These are phyloP conservation scores for Cryptococcus sp. DNA, from an alignment of 1,284 basidiomycete species.

Conservation along the genomic window DNA sequence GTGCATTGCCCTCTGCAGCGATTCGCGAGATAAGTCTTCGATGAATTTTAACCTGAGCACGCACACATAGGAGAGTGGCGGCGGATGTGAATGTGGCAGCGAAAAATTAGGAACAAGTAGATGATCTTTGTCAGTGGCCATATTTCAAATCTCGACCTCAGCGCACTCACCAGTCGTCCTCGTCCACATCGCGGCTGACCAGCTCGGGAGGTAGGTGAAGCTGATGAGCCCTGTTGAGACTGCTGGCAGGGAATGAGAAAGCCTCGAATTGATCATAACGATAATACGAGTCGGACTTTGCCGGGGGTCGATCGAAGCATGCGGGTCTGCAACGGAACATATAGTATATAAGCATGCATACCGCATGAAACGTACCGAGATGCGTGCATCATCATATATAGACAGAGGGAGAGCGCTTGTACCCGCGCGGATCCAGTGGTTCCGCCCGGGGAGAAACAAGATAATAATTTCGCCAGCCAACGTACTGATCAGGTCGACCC, in stretches of 20 bases:
- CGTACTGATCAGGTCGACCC: slow-evolving; percentile 44
- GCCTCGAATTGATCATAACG: slow-evolving; percentile 42
- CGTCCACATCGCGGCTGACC: slow-evolving; percentile 36
- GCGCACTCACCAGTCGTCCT: slow-evolving; percentile 39
- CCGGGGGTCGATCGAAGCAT: slow-evolving; percentile 41
- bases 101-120: too few species aligned
- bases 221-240: slow-evolving; percentile 36
- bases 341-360: slow-evolving; percentile 16
- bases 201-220: slow-evolving; percentile 38
- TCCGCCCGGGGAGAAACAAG: slow-evolving; percentile 3
- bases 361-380: neutral
- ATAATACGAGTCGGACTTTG: slow-evolving; percentile 32
- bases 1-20: slow-evolving; percentile 23
- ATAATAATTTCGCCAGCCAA: slow-evolving; percentile 35
- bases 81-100: neutral
- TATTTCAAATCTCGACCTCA: too few species aligned
- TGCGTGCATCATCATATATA: neutral
- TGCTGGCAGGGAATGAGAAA: slow-evolving; percentile 32
- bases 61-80: neutral
- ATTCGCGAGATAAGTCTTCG: slow-evolving; percentile 36
- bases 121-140: too few species aligned
- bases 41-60: slow-evolving; percentile 35
- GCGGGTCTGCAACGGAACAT: slow-evolving; percentile 27
- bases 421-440: neutral
- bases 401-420: neutral